A percentile compares a stretch with the other conserved stretches of the same genome.
These are phyloP conservation scores for Jimgerdemannia flammicorona DNA, from an alignment of 192 early-diverging fungal genomes.

Conservation along the genomic window DNA sequence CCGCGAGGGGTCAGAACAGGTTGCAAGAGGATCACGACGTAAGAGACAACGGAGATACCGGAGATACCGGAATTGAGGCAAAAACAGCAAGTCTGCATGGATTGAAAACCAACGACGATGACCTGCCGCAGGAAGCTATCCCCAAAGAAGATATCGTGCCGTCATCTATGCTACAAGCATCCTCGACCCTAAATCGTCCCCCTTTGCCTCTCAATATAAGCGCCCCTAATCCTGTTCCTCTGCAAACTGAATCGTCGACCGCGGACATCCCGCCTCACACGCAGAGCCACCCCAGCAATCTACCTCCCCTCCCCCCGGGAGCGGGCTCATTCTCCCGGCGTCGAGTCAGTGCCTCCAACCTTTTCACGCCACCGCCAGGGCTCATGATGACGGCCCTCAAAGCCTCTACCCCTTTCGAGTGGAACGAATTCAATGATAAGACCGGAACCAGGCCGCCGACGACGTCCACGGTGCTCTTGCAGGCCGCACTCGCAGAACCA, in stretches of 20 bases:
- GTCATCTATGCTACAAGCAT: background rate
- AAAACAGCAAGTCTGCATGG: too few species aligned
- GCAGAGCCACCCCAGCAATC: background rate
- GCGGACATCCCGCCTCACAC: background rate
- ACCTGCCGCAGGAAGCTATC: background rate
- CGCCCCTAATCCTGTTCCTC: too few species aligned
- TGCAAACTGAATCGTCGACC: too few species aligned
- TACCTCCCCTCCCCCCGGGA: background rate
- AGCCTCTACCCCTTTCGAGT: background rate
- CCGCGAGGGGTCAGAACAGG: background rate
- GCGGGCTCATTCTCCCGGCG: background rate
- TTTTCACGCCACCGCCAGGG: background rate
- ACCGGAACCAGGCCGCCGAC: background rate
- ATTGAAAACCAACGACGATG: too few species aligned
- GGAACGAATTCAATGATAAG: too few species aligned
- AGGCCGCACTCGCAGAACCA: constrained; percentile 18
- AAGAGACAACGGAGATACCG: too few species aligned
- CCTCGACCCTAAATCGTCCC: too few species aligned
- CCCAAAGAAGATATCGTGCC: background rate
- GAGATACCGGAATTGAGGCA: too few species aligned
- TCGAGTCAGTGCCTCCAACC: background rate
- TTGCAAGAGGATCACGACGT: too few species aligned
- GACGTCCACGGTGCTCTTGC: constrained; percentile 10
- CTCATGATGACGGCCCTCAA: background rate
- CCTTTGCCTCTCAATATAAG: too few species aligned